Evolutionary conservation across 192 early-diverging fungal species (phyloP).

Genomic region (Paraglomus brasilianum): DNA sequence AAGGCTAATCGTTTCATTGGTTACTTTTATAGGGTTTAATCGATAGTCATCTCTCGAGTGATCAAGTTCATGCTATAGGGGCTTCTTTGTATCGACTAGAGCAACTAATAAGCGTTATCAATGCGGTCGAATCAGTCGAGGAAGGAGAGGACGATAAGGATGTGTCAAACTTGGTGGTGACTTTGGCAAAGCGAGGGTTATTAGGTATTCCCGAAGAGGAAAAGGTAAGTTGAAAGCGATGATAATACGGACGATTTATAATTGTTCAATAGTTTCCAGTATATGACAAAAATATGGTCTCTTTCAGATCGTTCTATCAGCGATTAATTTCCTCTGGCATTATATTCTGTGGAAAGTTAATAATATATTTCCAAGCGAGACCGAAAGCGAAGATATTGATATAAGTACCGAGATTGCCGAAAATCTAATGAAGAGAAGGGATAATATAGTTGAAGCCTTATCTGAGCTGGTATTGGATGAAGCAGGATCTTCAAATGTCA

Average conservation of each 20-base stretch:
- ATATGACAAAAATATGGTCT: too few species aligned
- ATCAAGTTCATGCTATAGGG: constrained; percentile 34
- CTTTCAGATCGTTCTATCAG: constrained; percentile 32
- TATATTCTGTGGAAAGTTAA: constrained; percentile 40
- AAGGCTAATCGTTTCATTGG: not conserved
- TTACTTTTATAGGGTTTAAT: constrained; percentile 31
- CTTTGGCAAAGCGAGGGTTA: constrained; percentile 4
- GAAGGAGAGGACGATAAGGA: constrained; percentile 21
- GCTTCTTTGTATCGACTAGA: constrained; percentile 34
- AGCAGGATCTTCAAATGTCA: not conserved
- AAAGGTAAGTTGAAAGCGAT: not conserved
- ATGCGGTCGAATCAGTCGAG: constrained; percentile 32
- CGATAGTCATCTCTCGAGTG: constrained; percentile 16
- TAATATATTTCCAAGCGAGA: constrained; percentile 4
- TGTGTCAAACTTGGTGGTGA: not conserved
- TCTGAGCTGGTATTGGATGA: constrained; percentile 1
- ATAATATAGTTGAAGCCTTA: constrained; percentile 19
- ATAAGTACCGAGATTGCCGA: not conserved
- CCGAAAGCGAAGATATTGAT: not conserved
- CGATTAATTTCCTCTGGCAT: constrained; percentile 37
- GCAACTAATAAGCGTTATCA: constrained; percentile 29
- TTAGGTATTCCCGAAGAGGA: constrained; percentile 1
- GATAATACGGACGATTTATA: too few species aligned
- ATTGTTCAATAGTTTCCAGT: too few species aligned
- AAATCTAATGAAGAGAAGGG: constrained; percentile 9